Evolutionary conservation across 495 filamentous ascomycete species (phyloP).

Genomic region (Opeltia flavorubescens): DNA sequence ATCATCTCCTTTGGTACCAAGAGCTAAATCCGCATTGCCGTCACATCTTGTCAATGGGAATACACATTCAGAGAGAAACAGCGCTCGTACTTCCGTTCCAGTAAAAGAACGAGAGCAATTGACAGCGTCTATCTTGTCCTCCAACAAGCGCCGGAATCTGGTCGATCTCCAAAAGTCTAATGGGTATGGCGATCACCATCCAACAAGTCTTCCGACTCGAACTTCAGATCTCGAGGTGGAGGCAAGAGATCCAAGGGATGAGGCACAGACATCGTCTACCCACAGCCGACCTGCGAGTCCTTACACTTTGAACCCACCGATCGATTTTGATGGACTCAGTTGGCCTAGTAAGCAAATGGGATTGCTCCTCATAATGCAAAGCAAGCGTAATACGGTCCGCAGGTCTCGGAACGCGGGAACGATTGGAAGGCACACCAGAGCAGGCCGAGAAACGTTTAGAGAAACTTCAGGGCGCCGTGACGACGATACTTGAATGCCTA

Average conservation of each 20-base stretch:
- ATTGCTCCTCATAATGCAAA: not conserved
- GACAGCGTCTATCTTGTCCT: constrained; percentile 37
- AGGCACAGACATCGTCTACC: constrained; percentile 35
- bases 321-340: constrained; percentile 58
- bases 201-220: constrained; percentile 6
- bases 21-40: constrained; percentile 32
- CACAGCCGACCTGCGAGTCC: constrained; percentile 43
- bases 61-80: constrained; percentile 11
- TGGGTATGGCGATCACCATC: constrained; percentile 3
- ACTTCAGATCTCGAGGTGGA: constrained; percentile 40
- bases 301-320: constrained; percentile 47
- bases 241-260: constrained; percentile 61
- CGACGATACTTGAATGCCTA: constrained; percentile 86
- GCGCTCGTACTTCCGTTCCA: constrained; percentile 25
- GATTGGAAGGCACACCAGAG: constrained; percentile 64
- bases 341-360: constrained; percentile 47
- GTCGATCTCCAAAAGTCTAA: constrained; percentile 24
- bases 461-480: constrained; percentile 72
- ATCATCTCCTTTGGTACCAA: constrained; percentile 23
- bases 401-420: constrained; percentile 68
- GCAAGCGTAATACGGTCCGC: not conserved
- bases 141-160: constrained; percentile 30
- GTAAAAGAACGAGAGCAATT: constrained; percentile 35
- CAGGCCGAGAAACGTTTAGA: constrained; percentile 55
- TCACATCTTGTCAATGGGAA: constrained; percentile 33